Evolutionary conservation across 2,329 filamentous ascomycete species (phyloP), one percentile per base, ranked within the genome.

Genomic region (Raffaelea deltoideospora): DNA sequence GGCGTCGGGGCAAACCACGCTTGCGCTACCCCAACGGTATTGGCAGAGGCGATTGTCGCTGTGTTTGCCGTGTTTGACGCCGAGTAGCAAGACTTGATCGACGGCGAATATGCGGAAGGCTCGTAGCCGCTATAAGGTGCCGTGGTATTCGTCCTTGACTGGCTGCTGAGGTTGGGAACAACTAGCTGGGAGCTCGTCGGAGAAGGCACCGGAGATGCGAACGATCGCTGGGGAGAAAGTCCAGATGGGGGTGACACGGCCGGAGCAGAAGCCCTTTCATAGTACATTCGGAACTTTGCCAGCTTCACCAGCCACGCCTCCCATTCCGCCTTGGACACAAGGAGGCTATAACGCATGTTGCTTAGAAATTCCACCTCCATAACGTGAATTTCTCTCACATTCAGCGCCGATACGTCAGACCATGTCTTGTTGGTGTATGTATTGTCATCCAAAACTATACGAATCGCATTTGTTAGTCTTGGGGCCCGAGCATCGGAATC

Each of bases 311-410:
- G 77, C 90, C 90, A 96, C 37, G 76, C 70, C 34, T 76, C 69
- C 90, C 90, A 98, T 53, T 94, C 74, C 37, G 76, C 69, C 52
- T 85, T 78, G 4, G 87, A 92, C 4, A 84, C 85, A 53, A 88
- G 77, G 8, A 98, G 65, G 48, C 84, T 86, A 59, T 96, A 98
- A 50, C 88, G 76, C 79, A 98, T 93, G 57, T 96, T 96, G 64
- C 88, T 95, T 44, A 98, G 65, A 50, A 98, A 98, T 56, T 98
- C 90, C n/a, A 98, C 90, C 56, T 98, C 90, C 90, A 98, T 98
- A 31, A 95, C 81, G 54, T 98, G 90, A 35, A 98, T 94, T 57
- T 98, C 90, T 42, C 80, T 76, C 11, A 96, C 88, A 2, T 83
- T 77, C 42, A 98, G 94, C 31, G 83, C 82, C 1, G 90, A 96